Evolutionary conservation across 345 rosid species (phyloP).

Genomic region (Gossypium arboreum): DNA sequence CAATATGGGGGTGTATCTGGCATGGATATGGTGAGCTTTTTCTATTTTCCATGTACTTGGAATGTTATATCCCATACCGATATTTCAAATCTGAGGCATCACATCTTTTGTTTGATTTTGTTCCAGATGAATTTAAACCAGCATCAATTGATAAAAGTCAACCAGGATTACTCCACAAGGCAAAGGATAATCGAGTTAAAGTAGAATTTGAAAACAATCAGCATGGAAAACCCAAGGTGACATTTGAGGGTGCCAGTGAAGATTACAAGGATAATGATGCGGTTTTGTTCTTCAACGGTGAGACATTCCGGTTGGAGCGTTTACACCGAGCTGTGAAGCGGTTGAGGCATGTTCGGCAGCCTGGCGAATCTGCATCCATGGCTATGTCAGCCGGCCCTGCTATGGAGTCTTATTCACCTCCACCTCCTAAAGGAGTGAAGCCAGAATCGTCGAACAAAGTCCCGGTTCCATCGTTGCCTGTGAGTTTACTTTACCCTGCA

Average conservation of each 20-base stretch:
- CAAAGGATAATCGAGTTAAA: slow-evolving; percentile 57
- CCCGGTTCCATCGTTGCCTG: slow-evolving; percentile 23
- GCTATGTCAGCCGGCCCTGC: slow-evolving; percentile 30
- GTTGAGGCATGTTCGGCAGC: slow-evolving; percentile 50
- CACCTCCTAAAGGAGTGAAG: slow-evolving; percentile 32
- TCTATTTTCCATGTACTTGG: too few relatives aligned
- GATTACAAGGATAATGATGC: slow-evolving; percentile 74
- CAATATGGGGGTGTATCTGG: too few relatives aligned
- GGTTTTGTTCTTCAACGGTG: slow-evolving; percentile 64
- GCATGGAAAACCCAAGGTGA: slow-evolving; percentile 59
- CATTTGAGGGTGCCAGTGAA: slow-evolving; percentile 65
- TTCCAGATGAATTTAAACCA: slow-evolving; percentile 78
- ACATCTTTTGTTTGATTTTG: not conserved
- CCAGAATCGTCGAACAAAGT: slow-evolving; percentile 25
- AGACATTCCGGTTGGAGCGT: slow-evolving; percentile 55
- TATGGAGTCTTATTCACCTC: slow-evolving; percentile 36
- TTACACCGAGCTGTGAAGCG: slow-evolving; percentile 67
- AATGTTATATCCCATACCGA: too few relatives aligned
- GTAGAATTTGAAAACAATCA: slow-evolving; percentile 81
- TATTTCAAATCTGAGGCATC: not conserved
- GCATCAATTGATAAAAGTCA: slow-evolving; percentile 66
- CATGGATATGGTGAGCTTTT: too few relatives aligned
- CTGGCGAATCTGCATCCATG: slow-evolving; percentile 42
- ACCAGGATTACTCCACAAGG: slow-evolving; percentile 56
- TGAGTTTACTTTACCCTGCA: slow-evolving; percentile 23